These are phyloP conservation scores for Calonectria pseudoturangicola DNA, from an alignment of 2,329 filamentous ascomycete genomes.

Conservation along the genomic window DNA sequence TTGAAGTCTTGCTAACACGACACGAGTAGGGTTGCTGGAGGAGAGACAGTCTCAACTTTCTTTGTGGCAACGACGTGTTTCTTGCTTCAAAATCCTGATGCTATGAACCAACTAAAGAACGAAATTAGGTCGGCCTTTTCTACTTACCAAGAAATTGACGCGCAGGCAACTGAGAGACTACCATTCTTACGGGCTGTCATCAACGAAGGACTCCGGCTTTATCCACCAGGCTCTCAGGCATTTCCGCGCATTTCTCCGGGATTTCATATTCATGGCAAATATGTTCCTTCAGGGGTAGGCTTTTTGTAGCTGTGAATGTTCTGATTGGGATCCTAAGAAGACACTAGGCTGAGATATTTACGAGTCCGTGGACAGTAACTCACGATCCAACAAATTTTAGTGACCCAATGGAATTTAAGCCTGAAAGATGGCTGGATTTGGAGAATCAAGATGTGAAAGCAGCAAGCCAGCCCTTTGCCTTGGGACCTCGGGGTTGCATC, in stretches of 20 bases:
- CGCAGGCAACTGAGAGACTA: background rate
- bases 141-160: background rate
- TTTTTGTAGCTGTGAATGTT: fast-evolving
- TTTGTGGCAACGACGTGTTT: background rate
- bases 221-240: background rate
- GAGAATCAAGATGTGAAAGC: background rate
- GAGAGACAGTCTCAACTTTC: background rate
- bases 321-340: background rate
- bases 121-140: background rate
- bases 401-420: background rate
- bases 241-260: conserved; percentile 3
- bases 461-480: background rate
- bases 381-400: conserved; percentile 7
- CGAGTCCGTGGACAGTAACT: conserved; percentile 1
- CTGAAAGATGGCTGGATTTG: conserved; percentile 6
- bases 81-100: background rate
- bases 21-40: background rate
- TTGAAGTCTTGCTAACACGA: background rate
- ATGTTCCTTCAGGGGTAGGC: background rate
- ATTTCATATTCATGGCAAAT: background rate
- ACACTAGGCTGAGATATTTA: background rate
- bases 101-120: background rate
- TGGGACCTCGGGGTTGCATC: background rate
- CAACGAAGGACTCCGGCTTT: background rate
- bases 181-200: conserved; percentile 1